phyloP scores from a whole-genome alignment of 768 basidiomycete species.

The Crucibulum laeve region DNA sequence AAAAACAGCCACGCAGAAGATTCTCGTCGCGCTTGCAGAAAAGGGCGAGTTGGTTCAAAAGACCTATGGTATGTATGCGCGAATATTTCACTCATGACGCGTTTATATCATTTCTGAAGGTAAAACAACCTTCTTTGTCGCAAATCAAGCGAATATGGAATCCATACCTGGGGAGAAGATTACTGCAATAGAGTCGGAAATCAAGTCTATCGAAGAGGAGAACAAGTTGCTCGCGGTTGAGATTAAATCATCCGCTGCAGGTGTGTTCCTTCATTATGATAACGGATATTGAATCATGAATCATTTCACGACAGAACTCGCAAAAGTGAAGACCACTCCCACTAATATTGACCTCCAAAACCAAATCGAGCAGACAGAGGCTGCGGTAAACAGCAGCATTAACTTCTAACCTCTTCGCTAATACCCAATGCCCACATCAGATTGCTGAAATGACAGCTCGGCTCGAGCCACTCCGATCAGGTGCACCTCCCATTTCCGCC shows the following conservation, averaged over 20 bases:
- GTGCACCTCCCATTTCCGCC: slow-evolving; percentile 61
- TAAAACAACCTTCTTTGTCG: slow-evolving; percentile 84
- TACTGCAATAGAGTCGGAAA: slow-evolving; percentile 54
- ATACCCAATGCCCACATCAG: slow-evolving; percentile 26
- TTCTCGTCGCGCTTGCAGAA: slow-evolving; percentile 77
- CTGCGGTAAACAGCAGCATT: slow-evolving; percentile 38
- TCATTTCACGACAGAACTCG: slow-evolving; percentile 45
- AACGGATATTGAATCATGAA: background rate
- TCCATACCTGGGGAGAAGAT: slow-evolving; percentile 61
- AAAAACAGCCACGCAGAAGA: slow-evolving; percentile 82
- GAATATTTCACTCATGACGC: background rate
- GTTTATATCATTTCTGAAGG: slow-evolving; percentile 36
- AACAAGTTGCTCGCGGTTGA: slow-evolving; percentile 50
- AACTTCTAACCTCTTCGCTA: background rate
- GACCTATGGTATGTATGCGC: slow-evolving; percentile 58
- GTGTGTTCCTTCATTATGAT: slow-evolving; percentile 23
- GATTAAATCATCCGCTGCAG: slow-evolving; percentile 43
- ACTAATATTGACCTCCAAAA: slow-evolving; percentile 63
- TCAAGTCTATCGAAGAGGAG: slow-evolving; percentile 51
- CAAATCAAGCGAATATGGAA: slow-evolving; percentile 72
- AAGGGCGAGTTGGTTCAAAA: slow-evolving; percentile 81
- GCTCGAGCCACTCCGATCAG: slow-evolving; percentile 63
- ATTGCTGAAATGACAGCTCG: slow-evolving; percentile 41
- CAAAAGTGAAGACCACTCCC: slow-evolving; percentile 57
- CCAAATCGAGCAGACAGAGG: slow-evolving; percentile 46